phyloP scores from a whole-genome alignment of 345 rosid genomes.

The Pistacia atlantica region DNA sequence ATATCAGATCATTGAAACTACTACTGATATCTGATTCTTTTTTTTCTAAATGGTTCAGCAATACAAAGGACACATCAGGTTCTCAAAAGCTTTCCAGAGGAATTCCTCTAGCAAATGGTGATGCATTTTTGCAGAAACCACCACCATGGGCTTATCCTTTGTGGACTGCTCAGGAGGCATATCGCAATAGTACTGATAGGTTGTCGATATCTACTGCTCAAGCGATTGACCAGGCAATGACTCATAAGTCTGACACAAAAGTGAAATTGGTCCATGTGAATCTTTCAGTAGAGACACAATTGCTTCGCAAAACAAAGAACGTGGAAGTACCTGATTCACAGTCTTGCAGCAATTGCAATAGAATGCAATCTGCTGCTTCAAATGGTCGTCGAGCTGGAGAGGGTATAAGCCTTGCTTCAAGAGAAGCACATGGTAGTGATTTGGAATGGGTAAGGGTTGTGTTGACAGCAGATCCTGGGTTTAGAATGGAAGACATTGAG shows the following conservation, averaged over 20 bases:
- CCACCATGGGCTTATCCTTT: conserved; percentile 99
- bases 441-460: conserved; percentile 95
- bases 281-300: conserved; percentile 61
- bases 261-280: conserved; percentile 69
- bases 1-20: not conserved
- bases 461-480: conserved; percentile 79
- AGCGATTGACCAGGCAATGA: conserved; percentile 99
- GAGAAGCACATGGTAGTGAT: conserved; percentile 42
- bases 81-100: conserved; percentile 92
- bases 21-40: conserved; percentile 24
- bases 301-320: conserved; percentile 27
- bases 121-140: conserved; percentile 91
- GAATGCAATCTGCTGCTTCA: conserved; percentile 22
- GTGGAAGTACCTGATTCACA: conserved; percentile 23
- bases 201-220: conserved; percentile 94
- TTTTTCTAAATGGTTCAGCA: conserved; percentile 43
- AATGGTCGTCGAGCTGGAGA: conserved; percentile 28
- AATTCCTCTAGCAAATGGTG: conserved; percentile 97
- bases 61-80: conserved; percentile 67
- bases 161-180: conserved; percentile 94
- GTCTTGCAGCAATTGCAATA: conserved; percentile 20
- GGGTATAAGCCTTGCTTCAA: conserved; percentile 30
- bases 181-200: conserved; percentile 95
- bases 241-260: conserved; percentile 73
- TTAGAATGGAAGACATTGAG: conserved; percentile 71